A percentile compares a stretch with the other conserved stretches of the same genome.
Conservation (phyloP, 2,329 filamentous ascomycete genomes). For the Botrytis cinerea region DNA sequence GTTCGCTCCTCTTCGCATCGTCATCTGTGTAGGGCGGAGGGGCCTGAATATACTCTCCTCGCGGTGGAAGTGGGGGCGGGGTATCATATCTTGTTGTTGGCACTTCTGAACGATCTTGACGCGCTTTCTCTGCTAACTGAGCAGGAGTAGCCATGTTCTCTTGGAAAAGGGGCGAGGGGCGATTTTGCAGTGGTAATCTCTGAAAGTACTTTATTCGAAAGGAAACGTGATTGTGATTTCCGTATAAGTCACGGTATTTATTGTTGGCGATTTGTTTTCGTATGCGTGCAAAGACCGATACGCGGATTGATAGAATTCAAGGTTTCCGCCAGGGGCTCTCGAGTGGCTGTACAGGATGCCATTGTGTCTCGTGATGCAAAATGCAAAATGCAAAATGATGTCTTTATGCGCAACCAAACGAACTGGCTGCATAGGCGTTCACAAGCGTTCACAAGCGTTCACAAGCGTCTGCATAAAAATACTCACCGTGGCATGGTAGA, state of each 20-base stretch:
- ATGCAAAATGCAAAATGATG: neutral
- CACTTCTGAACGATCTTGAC: constrained; percentile 25
- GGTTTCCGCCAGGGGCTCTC: neutral
- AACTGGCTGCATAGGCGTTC: neutral
- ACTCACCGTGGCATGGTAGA: too few species aligned
- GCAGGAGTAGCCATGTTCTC: constrained; percentile 31
- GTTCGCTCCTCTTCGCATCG: constrained; percentile 35
- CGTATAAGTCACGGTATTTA: neutral
- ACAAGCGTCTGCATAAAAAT: neutral
- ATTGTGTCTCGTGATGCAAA: neutral
- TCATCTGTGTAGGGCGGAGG: constrained; percentile 39
- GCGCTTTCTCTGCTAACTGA: constrained; percentile 33
- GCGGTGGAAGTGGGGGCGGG: constrained; percentile 39
- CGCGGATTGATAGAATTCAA: neutral
- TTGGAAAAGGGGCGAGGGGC: neutral
- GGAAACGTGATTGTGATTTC: neutral
- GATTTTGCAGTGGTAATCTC: neutral
- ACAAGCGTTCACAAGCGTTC: neutral
- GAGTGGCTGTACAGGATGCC: neutral
- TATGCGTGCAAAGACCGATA: neutral
- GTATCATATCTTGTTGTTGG: constrained; percentile 21
- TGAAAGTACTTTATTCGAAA: neutral
- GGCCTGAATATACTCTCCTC: constrained; percentile 29
- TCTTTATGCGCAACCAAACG: neutral
- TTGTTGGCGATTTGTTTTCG: neutral